Conservation (phyloP, 345 rosid genomes). For the Anastatica hierochuntica region DNA sequence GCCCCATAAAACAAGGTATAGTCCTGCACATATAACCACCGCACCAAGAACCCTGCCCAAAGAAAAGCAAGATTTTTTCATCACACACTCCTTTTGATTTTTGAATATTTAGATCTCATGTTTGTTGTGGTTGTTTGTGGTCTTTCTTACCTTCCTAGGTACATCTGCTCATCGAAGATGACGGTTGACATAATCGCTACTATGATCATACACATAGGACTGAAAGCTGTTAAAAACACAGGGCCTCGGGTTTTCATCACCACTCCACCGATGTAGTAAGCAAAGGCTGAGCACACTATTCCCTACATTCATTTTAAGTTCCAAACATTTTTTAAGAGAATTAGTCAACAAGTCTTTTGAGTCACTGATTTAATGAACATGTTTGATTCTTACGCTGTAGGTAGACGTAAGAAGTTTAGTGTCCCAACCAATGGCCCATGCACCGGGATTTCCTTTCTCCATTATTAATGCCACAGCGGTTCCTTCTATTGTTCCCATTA, state of each 20-base stretch:
- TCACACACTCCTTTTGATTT: not conserved
- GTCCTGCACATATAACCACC: slow-evolving; percentile 54
- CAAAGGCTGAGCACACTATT: slow-evolving; percentile 58
- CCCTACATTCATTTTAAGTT: slow-evolving; percentile 47
- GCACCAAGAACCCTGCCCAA: slow-evolving; percentile 74
- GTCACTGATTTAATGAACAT: not conserved
- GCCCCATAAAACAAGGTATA: slow-evolving; percentile 82
- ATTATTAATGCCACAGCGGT: slow-evolving; percentile 44
- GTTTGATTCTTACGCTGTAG: slow-evolving; percentile 49
- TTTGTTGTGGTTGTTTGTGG: not conserved
- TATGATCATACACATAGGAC: slow-evolving; percentile 68
- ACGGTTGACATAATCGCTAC: slow-evolving; percentile 68
- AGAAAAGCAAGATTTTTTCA: not conserved
- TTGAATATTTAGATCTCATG: not conserved
- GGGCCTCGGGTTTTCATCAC: slow-evolving; percentile 83
- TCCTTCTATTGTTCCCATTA: slow-evolving; percentile 59
- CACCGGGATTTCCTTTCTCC: slow-evolving; percentile 51
- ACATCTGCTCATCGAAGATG: slow-evolving; percentile 72
- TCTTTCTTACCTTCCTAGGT: slow-evolving; percentile 60
- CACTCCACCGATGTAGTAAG: slow-evolving; percentile 68
- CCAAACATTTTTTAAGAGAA: not conserved
- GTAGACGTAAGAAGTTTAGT: slow-evolving; percentile 50
- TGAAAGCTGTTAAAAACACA: slow-evolving; percentile 80
- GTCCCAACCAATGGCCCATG: slow-evolving; percentile 71
- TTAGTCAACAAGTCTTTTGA: too few relatives aligned